A percentile compares a stretch with the other conserved stretches of the same genome.
Evolutionary conservation across 345 rosid species (phyloP).

Genomic region (Arabis hirsuta): DNA sequence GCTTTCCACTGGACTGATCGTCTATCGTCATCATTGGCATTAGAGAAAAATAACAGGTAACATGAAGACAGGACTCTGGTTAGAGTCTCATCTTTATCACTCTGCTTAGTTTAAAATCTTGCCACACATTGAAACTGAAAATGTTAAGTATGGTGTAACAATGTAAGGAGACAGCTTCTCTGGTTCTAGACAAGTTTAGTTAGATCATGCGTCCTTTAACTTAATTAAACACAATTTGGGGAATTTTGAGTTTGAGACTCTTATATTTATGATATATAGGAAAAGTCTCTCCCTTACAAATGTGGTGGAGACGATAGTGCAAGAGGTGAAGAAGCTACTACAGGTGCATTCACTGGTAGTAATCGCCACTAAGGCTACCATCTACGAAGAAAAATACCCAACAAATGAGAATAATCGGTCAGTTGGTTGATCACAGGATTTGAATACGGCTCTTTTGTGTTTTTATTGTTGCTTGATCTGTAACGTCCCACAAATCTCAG

Average conservation of each 20-base stretch:
- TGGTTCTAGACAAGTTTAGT: slow-evolving; percentile 2
- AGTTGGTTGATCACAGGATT: slow-evolving; percentile 27
- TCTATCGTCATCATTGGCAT: slow-evolving; percentile 54
- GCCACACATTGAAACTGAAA: not conserved
- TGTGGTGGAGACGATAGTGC: slow-evolving; percentile 64
- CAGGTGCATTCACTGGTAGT: slow-evolving; percentile 70
- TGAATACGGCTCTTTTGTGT: slow-evolving; percentile 7
- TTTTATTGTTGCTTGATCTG: slow-evolving; percentile 23
- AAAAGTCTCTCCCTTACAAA: slow-evolving; percentile 66
- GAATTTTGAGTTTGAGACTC: slow-evolving; percentile 11
- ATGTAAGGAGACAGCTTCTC: slow-evolving; percentile 15
- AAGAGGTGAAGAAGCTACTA: slow-evolving; percentile 68
- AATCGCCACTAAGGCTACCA: slow-evolving; percentile 61
- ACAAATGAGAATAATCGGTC: slow-evolving; percentile 52
- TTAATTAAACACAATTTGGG: slow-evolving; percentile 2
- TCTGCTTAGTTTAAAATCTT: slow-evolving; percentile 8
- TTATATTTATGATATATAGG: slow-evolving; percentile 46
- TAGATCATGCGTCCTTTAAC: not conserved
- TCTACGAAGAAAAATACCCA: slow-evolving; percentile 50
- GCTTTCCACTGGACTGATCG: slow-evolving; percentile 94
- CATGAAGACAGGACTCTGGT: not conserved
- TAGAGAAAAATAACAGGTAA: slow-evolving; percentile 57
- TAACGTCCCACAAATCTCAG: slow-evolving; percentile 40
- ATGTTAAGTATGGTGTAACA: not conserved
- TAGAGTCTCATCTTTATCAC: not conserved